Conservation (phyloP, 179 eudicot genomes). For the Sideroxylon spinosum region DNA sequence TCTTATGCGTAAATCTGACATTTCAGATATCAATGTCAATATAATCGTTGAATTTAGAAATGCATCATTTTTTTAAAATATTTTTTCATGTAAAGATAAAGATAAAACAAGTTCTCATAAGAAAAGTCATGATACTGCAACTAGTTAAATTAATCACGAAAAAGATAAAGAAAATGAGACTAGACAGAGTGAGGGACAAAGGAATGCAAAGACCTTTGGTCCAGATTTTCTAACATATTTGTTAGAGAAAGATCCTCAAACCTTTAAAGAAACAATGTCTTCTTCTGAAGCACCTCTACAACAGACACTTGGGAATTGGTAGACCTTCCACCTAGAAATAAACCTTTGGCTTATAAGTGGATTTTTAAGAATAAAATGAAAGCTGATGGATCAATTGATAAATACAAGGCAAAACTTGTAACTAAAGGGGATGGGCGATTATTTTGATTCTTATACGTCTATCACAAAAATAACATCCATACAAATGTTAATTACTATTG, state of each 20-base stretch:
- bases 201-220: background rate
- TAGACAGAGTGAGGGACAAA: background rate
- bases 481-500: background rate
- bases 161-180: background rate
- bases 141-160: background rate
- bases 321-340: background rate
- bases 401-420: background rate
- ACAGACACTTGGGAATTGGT: background rate
- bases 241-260: background rate
- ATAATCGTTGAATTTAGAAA: background rate
- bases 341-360: too few relatives aligned
- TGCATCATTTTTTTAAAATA: background rate
- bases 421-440: background rate
- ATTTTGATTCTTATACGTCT: background rate
- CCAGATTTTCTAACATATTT: background rate
- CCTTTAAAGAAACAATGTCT: background rate
- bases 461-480: background rate
- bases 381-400: background rate
- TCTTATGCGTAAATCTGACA: background rate
- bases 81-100: background rate
- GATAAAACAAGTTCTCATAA: background rate
- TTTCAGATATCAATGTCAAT: background rate
- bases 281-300: background rate
- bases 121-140: background rate
- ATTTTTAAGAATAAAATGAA: background rate